These are phyloP conservation scores for Aspergillus aculeatinus DNA, from an alignment of 2,329 filamentous ascomycete genomes.

Conservation along the genomic window DNA sequence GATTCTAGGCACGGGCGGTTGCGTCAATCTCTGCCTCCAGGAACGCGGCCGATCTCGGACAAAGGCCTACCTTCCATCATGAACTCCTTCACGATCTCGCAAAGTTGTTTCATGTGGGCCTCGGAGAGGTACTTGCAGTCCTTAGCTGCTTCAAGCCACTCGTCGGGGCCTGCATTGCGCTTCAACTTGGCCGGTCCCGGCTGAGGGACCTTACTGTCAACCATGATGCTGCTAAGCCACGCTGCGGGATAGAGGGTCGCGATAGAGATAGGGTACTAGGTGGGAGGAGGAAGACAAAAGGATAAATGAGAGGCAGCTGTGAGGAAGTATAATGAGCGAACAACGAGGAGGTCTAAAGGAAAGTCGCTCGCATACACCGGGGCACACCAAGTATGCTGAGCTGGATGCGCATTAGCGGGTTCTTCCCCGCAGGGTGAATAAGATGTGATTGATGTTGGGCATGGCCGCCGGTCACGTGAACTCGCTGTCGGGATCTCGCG, in stretches of 20 bases:
- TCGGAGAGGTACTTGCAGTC: constrained; percentile 97
- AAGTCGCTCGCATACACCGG: not conserved
- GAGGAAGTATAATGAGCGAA: not conserved
- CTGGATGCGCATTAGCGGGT: not conserved
- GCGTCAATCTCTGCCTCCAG: constrained; percentile 13
- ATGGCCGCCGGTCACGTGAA: not conserved
- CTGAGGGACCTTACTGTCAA: constrained; percentile 68
- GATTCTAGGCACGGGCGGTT: constrained; percentile 64
- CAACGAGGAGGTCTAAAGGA: not conserved
- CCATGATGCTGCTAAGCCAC: constrained; percentile 28
- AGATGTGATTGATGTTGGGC: constrained; percentile 1
- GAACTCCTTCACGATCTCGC: constrained; percentile 97
- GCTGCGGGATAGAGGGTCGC: not conserved
- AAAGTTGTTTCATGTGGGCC: constrained; percentile 95
- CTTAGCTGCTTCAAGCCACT: constrained; percentile 96
- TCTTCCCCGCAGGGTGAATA: constrained; percentile 5
- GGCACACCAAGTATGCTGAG: constrained; percentile 2
- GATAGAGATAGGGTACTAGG: not conserved
- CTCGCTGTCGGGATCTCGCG: not conserved
- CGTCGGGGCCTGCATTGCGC: constrained; percentile 81
- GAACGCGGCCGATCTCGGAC: not conserved
- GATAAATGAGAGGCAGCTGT: not conserved
- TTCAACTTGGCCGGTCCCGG: constrained; percentile 85
- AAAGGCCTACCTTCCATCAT: constrained; percentile 81
- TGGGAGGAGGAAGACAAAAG: not conserved